Percentiles rank a stretch among this genome's conserved stretches.
Conservation (phyloP, 2,329 filamentous ascomycete genomes). For the Tolypocladium nubicola region DNA sequence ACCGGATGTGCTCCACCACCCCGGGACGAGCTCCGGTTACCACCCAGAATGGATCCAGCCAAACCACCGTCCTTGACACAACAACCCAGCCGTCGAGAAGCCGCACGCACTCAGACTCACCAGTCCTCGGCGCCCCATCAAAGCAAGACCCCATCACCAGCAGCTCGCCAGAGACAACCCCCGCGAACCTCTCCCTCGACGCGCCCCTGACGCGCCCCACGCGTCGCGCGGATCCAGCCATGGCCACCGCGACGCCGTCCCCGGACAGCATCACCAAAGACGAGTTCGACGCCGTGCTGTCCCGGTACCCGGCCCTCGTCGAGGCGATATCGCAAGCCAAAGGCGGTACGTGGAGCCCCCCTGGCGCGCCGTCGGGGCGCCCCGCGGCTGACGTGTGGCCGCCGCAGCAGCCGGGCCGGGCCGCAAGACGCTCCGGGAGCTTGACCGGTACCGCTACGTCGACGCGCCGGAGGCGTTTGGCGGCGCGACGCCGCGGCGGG, state of each 20-base stretch:
- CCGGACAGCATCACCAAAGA: slow-evolving; percentile 14
- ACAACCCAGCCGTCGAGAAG: neutral
- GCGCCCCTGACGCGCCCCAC: neutral
- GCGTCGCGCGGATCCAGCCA: neutral
- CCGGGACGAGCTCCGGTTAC: neutral
- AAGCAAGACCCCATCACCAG: neutral
- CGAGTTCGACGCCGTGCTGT: slow-evolving; percentile 25
- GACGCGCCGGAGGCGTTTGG: slow-evolving; percentile 38
- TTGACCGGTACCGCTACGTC: slow-evolving; percentile 51
- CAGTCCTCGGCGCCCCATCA: neutral
- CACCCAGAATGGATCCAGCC: neutral
- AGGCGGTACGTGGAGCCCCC: slow-evolving; percentile 21
- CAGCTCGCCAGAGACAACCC: neutral
- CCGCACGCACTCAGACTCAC: neutral
- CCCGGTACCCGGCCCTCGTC: slow-evolving; percentile 28
- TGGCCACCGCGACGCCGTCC: slow-evolving; percentile 1
- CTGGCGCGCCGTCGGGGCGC: neutral
- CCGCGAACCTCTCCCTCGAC: neutral
- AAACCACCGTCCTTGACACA: neutral
- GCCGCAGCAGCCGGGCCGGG: slow-evolving; percentile 35
- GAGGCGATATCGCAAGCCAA: slow-evolving; percentile 34
- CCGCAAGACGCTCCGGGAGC: slow-evolving; percentile 39
- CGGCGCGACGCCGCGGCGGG: slow-evolving; percentile 15
- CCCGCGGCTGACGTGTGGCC: neutral
- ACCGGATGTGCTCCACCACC: neutral